Conservation (phyloP, 2,329 filamentous ascomycete genomes). For the Phialemoniopsis sp. region DNA sequence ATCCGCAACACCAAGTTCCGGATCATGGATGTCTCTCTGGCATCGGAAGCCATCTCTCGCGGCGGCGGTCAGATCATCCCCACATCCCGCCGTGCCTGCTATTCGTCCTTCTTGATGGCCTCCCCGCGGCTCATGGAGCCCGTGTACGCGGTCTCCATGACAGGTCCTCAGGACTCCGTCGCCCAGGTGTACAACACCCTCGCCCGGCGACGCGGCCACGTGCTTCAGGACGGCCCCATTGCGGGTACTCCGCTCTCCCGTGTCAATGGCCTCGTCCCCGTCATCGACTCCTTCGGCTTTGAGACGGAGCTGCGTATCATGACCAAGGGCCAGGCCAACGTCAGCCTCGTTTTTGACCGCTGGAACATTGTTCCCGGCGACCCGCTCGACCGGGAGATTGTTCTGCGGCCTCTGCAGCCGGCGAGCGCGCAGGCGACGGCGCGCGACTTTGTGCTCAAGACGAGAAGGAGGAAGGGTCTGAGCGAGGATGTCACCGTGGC, state of each 20-base stretch:
- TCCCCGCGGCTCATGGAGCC: conserved; percentile 96
- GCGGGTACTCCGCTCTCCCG: conserved; percentile 92
- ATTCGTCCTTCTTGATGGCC: conserved; percentile 95
- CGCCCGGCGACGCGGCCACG: conserved; percentile 82
- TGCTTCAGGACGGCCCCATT: conserved; percentile 89
- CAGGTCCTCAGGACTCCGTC: conserved; percentile 84
- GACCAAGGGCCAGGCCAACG: conserved; percentile 86
- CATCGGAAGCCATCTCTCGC: conserved; percentile 86
- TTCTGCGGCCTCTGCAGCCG: conserved; percentile 79
- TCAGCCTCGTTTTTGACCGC: conserved; percentile 89
- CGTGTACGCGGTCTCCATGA: conserved; percentile 88
- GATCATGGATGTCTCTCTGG: conserved; percentile 84
- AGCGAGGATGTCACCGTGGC: conserved; percentile 94
- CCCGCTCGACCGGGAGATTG: conserved; percentile 82
- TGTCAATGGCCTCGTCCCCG: conserved; percentile 85
- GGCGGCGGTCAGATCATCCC: conserved; percentile 97
- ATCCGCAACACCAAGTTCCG: conserved; percentile 98
- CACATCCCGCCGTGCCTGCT: conserved; percentile 86
- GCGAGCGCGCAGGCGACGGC: conserved; percentile 86
- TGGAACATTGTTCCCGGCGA: conserved; percentile 97
- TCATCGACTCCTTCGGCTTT: conserved; percentile 97
- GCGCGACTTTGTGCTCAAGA: conserved; percentile 95
- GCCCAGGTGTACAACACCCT: conserved; percentile 89
- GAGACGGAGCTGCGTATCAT: conserved; percentile 96
- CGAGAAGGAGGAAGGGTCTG: conserved; percentile 84